Conservation (phyloP, 2,329 filamentous ascomycete species). For the Tolypocladium capitatum region DNA sequence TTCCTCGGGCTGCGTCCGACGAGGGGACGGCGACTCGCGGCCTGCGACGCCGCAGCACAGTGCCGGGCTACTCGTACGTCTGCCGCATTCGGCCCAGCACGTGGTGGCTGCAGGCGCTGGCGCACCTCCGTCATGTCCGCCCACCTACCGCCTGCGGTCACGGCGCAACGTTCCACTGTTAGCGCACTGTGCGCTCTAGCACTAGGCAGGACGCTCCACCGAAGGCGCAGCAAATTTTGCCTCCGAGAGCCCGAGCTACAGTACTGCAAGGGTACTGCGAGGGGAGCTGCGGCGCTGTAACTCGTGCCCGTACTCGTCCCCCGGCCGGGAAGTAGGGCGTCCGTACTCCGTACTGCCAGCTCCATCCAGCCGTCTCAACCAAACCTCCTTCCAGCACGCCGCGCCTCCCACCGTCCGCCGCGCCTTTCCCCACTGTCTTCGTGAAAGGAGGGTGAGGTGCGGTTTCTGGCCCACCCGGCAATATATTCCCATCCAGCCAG, state of each 20-base stretch:
- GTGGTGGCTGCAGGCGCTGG: neutral
- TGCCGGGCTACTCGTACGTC: neutral
- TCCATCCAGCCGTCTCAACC: too few relatives aligned
- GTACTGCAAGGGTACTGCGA: too few relatives aligned
- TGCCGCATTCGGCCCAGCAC: neutral
- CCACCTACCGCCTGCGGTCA: too few relatives aligned
- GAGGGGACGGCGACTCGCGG: neutral
- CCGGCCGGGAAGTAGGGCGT: too few relatives aligned
- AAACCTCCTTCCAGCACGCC: too few relatives aligned
- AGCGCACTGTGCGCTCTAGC: neutral
- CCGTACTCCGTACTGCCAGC: neutral
- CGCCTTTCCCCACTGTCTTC: neutral
- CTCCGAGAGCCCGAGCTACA: neutral
- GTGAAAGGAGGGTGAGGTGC: neutral
- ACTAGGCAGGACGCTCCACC: neutral
- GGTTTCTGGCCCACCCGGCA: conserved; percentile 4
- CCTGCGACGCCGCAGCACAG: neutral
- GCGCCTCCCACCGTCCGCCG: conserved; percentile 1
- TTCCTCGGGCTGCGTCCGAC: too few relatives aligned
- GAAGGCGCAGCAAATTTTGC: neutral
- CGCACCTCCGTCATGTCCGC: too few relatives aligned
- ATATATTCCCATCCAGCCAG: conserved; percentile 3
- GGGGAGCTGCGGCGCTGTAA: neutral
- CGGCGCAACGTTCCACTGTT: neutral
- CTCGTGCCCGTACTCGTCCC: neutral